Conservation (phyloP, 179 eudicot genomes). For the Patellifolia procumbens region DNA sequence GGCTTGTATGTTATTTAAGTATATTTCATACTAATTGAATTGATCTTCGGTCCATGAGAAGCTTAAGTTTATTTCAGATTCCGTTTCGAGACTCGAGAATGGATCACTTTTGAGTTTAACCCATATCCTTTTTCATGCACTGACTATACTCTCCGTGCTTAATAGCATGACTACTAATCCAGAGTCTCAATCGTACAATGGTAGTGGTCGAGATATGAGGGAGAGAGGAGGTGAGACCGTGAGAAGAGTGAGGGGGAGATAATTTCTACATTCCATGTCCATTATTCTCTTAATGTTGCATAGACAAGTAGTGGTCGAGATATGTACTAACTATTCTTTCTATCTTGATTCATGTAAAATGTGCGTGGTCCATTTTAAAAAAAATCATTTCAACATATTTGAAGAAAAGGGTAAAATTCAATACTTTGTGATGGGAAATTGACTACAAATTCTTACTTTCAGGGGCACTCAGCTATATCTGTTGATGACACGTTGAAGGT, state of each 20-base stretch:
- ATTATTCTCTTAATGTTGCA: slow-evolving; percentile 1
- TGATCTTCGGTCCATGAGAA: not conserved
- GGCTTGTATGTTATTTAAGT: too few relatives aligned
- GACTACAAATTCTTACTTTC: slow-evolving; percentile 27
- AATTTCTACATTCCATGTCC: not conserved
- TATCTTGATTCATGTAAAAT: not conserved
- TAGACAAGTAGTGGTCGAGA: not conserved
- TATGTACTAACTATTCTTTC: not conserved
- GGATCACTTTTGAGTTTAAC: not conserved
- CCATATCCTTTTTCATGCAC: not conserved
- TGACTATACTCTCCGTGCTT: not conserved
- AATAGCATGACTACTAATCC: not conserved
- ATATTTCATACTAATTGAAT: not conserved
- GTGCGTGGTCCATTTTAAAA: not conserved
- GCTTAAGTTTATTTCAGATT: not conserved
- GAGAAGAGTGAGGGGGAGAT: not conserved
- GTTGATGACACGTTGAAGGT: slow-evolving; percentile 81
- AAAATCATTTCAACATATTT: not conserved
- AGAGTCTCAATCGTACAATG: not conserved
- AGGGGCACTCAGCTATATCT: slow-evolving; percentile 73
- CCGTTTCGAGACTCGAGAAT: not conserved
- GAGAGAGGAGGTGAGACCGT: too few relatives aligned
- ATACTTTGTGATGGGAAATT: not conserved
- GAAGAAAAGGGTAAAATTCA: not conserved
- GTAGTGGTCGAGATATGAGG: too few relatives aligned